Base-by-base conservation (phyloP, 78 protist genomes). In the Paratrimastix pyriformis region DNA sequence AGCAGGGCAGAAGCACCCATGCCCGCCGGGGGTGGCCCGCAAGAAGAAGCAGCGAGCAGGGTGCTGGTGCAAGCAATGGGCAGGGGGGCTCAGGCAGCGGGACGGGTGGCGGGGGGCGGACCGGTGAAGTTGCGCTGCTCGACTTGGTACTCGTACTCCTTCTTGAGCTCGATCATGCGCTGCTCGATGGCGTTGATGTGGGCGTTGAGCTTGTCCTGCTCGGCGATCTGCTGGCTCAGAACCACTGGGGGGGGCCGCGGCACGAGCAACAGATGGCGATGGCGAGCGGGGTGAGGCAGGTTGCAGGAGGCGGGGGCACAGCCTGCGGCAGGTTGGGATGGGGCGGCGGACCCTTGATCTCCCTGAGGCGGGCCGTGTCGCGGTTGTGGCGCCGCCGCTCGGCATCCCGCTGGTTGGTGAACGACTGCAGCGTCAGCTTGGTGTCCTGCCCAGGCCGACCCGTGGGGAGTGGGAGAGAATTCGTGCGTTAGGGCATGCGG, bases 81-180 rank as follows among this genome's bases (percentile, higher is more conserved):
- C 48, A 7, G 48, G 7, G 13, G 83, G n/a, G n/a, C n/a, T n/a
- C n/a, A n/a, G n/a, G n/a, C n/a, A n/a, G n/a, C n/a, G n/a, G n/a
- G n/a, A n/a, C n/a, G n/a, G n/a, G n/a, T n/a, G n/a, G n/a, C n/a
- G n/a, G n/a, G n/a, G n/a, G n/a, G n/a, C n/a, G n/a, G n/a, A n/a
- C n/a, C 68, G 29, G 68, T 80, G 46, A 30, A 70, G 76, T 86
- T 86, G 59, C 90, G 72, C 33, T 83, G 80, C 57, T 83, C 85
- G 50, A 84, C 87, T 0, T 72, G 73, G 0, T 45, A 35, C 64
- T 83, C 88, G 79, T 81, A 87, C 48, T 8, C 8, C 62, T 39
- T 24, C 82, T 84, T 80, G 39, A 87, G 52, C 64, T 57, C 42
- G 32, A 82, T 54, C 88, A 84, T 84, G 43, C 77, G 81, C 50